Evolutionary conservation across 1,284 basidiomycete species (phyloP).

Genomic region (Uromyces viciae-fabae): DNA sequence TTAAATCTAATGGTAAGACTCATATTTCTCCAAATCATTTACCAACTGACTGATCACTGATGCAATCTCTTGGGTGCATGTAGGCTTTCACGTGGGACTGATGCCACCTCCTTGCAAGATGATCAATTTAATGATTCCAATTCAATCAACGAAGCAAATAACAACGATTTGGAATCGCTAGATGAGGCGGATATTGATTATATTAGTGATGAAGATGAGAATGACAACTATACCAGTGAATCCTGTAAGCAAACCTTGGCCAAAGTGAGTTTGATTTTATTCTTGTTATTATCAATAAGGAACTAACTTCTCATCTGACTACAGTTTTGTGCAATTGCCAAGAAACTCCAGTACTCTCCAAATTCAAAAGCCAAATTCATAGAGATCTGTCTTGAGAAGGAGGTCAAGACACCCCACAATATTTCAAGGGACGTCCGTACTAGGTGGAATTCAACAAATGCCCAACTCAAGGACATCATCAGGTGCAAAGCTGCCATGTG

Average conservation of each 20-base stretch:
- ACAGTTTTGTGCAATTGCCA: background rate
- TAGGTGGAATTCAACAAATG: background rate
- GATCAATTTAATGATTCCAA: background rate
- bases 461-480: background rate
- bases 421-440: constrained; percentile 3
- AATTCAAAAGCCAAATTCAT: background rate
- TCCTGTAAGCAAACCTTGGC: background rate
- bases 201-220: background rate
- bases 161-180: background rate
- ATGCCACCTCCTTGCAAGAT: background rate
- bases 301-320: background rate
- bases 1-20: constrained; percentile 3
- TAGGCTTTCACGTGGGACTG: background rate
- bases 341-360: background rate
- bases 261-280: background rate
- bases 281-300: background rate
- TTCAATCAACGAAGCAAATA: background rate
- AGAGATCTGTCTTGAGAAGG: background rate
- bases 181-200: background rate
- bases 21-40: background rate
- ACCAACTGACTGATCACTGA: too few relatives aligned
- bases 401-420: background rate
- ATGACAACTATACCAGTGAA: background rate
- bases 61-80: background rate
- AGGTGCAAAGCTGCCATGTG: background rate